Evolutionary conservation across 108 stramenopile species (phyloP).

Genomic region (Chaetoceros muelleri): DNA sequence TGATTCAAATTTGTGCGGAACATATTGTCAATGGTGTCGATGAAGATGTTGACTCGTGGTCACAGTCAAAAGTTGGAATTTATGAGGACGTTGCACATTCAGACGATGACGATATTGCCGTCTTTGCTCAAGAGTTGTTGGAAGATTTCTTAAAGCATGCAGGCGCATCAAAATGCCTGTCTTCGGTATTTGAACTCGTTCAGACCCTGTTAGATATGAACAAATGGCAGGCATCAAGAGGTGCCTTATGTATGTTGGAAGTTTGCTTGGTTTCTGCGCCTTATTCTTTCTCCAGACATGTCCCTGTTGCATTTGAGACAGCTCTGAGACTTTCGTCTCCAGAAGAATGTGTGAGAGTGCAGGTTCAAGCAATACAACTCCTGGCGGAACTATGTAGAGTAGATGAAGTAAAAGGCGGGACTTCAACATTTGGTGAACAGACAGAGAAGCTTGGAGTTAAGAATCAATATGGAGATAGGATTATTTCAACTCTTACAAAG

Average conservation of each 20-base stretch:
- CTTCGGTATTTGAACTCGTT: constrained; percentile 33
- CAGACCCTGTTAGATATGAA: constrained; percentile 19
- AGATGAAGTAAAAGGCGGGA: constrained; percentile 9
- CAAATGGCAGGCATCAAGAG: constrained; percentile 29
- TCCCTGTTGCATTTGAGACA: constrained; percentile 37
- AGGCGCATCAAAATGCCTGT: constrained; percentile 20
- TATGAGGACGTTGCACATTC: constrained; percentile 30
- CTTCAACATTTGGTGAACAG: constrained; percentile 2
- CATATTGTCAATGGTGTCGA: constrained; percentile 18
- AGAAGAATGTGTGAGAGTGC: constrained; percentile 33
- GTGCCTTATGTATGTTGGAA: constrained; percentile 47
- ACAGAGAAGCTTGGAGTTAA: too few species aligned
- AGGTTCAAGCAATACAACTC: constrained; percentile 56
- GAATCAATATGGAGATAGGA: constrained; percentile 13
- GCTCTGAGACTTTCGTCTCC: constrained; percentile 19
- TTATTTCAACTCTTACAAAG: constrained; percentile 26
- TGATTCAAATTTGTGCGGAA: constrained; percentile 21
- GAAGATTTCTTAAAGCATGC: constrained; percentile 44
- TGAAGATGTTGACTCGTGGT: constrained; percentile 41
- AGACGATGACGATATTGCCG: constrained; percentile 38
- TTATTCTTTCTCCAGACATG: constrained; percentile 36
- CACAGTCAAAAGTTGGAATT: constrained; percentile 27
- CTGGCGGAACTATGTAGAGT: constrained; percentile 44
- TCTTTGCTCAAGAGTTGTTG: constrained; percentile 39
- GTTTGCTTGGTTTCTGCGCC: constrained; percentile 45